Base-by-base conservation (phyloP, 1,284 basidiomycete species). In the Apiotrichum domesticum region DNA sequence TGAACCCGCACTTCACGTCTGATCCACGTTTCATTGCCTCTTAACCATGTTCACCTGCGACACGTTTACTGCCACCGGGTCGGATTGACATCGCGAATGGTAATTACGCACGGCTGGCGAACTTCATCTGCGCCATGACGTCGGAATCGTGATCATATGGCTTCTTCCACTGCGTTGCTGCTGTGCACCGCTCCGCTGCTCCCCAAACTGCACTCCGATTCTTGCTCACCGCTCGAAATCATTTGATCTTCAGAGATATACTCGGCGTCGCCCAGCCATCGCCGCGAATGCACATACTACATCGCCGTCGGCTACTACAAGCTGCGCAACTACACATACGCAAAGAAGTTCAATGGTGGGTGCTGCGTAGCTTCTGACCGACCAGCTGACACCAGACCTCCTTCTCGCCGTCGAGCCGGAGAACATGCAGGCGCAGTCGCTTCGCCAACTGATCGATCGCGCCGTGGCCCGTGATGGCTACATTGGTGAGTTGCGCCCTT, bases 241-340 rank as follows among this genome's bases (percentile, higher is more conserved):
- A 3, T 29, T 29, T 29, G 29, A 29, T 29, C 29, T 29, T 3
- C 69, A 94, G 96, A 98, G 54, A 88, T 99, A 58, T 98, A 96
- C 78, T 86, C 91, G 53, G 82, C 85, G 2, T 94, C 97, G 62
- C 87, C 95, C 9, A 78, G 84, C 37, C 83, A 96, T 63, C 82
- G 96, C 63, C 80, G 96, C 75, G 96, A 99, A 77, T 98, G 96
- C 71, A 79, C 98, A 40, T 99, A 98, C 74, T 99, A 98, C 78
- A 86, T 99, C 50, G 90, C 92, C 1, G 81, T 98, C 10, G 96
- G 96, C 0, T 87, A 98, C 77, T 98, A 92, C 79, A 98, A 98
- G 81, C 87, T 98, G 83, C 86, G 87, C 37, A 95, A 98, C 75
- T 98, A 88, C 72, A 88, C 89, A 41, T 91, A 98, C 73, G 92